Evolutionary conservation across 148 eudicot species (phyloP), one percentile per base, ranked within the genome.

Genomic region (Rhododendron simsii): DNA sequence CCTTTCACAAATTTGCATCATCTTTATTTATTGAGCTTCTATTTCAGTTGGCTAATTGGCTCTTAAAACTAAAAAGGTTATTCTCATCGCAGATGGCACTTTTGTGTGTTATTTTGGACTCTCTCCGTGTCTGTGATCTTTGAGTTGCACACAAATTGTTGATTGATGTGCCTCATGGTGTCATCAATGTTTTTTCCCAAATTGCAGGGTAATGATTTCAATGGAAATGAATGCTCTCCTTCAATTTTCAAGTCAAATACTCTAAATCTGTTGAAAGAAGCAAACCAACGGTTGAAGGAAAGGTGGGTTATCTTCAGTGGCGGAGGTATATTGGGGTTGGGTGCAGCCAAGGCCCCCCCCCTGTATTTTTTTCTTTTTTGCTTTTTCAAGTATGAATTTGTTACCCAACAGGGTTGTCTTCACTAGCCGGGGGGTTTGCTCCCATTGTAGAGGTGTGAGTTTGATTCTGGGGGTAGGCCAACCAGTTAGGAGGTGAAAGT

Each of bases 281-380:
- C 93, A 85, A 94, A 93, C 83, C 86, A 78, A 21, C 87, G 88
- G 59, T 91, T 94, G 57, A 93, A 83, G 91, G 94, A 90, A 85
- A 92, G 93, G 98, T 91, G 61, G 47, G 74, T 45, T 59, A 2
- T 23, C 61, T 16, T 55, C 7, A 18, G 61, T 55, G 61, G 20
- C 7, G 61, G 21, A 55, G 61, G 21, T 55, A 15, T 16, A 55
- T 53, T 13, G 18, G 57, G 16, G 15, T 53, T 51, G 57, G 57
- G 57, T 53, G 57, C 18, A 15, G 57, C 57, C 57, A 53, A 53
- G 57, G 57, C 35, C 35, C 15, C 20, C 7, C 21, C 2, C 6
- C 61, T 4, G 6, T 1, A 3, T 14, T 55, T 55, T 55, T 55
- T 16, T 1, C 21, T 55, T 55, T 16, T 55, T 16, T 55, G 7